phyloP scores from a whole-genome alignment of 2,329 filamentous ascomycete species.

The Clonostachys byssicola region DNA sequence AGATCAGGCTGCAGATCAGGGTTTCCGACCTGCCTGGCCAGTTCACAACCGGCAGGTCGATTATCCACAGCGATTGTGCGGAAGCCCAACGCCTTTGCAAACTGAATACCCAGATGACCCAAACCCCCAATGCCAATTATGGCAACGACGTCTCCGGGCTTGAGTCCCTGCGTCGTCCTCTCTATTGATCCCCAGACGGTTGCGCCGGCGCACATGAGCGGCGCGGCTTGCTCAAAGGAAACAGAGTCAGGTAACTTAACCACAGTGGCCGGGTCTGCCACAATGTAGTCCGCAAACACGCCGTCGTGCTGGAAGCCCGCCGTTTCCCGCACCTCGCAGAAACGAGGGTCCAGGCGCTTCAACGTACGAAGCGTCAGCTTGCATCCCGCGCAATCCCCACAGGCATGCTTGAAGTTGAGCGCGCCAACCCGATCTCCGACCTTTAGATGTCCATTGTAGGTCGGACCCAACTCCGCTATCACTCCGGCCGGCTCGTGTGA shows the following conservation, averaged over 20 bases:
- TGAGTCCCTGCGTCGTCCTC: constrained; percentile 15
- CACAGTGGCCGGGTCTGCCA: constrained; percentile 19
- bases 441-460: constrained; percentile 12
- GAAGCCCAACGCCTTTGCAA: constrained; percentile 25
- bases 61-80: constrained; percentile 28
- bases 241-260: constrained; percentile 17
- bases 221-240: constrained; percentile 25
- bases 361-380: constrained; percentile 7
- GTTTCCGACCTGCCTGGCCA: constrained; percentile 16
- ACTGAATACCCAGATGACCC: constrained; percentile 26
- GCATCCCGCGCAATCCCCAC: constrained; percentile 18
- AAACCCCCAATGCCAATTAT: constrained; percentile 27
- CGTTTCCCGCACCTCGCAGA: constrained; percentile 22
- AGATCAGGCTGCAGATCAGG: constrained; percentile 14
- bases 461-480: constrained; percentile 17
- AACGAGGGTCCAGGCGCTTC: constrained; percentile 15
- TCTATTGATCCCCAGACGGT: constrained; percentile 25
- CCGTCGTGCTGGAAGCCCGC: constrained; percentile 26
- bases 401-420: constrained; percentile 26
- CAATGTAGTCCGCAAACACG: constrained; percentile 25
- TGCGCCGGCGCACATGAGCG: constrained; percentile 27
- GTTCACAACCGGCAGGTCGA: constrained; percentile 15
- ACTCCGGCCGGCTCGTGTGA: constrained; percentile 29
- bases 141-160: constrained; percentile 15
- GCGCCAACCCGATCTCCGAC: constrained; percentile 27